Evolutionary conservation across 148 eudicot species (phyloP).

Genomic region (Beta vulgaris): DNA sequence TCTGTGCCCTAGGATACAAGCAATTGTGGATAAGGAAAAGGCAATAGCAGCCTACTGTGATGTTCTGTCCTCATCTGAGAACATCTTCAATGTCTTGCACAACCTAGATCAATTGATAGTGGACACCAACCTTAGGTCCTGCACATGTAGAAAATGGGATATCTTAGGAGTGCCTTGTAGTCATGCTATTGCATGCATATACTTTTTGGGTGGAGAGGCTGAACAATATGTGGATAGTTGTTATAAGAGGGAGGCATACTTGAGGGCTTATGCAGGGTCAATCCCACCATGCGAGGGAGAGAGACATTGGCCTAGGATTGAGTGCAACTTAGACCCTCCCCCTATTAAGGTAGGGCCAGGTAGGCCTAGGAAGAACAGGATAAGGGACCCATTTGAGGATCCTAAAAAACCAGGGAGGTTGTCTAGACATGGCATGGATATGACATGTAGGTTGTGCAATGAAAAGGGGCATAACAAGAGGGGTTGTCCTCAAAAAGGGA

Average conservation of each 20-base stretch:
- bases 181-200: neutral
- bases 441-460: constrained; percentile 1
- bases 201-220: neutral
- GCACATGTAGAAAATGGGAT: neutral
- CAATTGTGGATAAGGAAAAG: neutral
- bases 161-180: neutral
- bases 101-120: too few relatives aligned
- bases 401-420: neutral
- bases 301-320: constrained; percentile 9
- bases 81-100: too few relatives aligned
- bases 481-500: neutral
- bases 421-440: neutral
- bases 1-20: neutral
- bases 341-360: neutral
- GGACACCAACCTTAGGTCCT: too few relatives aligned
- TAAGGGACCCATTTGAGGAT: neutral
- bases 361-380: constrained; percentile 3
- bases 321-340: neutral
- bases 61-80: too few relatives aligned
- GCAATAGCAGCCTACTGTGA: too few relatives aligned
- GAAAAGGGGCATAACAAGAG: constrained; percentile 5
- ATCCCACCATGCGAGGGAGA: constrained; percentile 7
- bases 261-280: neutral
- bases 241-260: neutral
- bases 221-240: neutral